Percentiles rank a stretch among this genome's conserved stretches.
Evolutionary conservation across 1,139 yeast species (phyloP).

Genomic region (Debaryomyces sp.): DNA sequence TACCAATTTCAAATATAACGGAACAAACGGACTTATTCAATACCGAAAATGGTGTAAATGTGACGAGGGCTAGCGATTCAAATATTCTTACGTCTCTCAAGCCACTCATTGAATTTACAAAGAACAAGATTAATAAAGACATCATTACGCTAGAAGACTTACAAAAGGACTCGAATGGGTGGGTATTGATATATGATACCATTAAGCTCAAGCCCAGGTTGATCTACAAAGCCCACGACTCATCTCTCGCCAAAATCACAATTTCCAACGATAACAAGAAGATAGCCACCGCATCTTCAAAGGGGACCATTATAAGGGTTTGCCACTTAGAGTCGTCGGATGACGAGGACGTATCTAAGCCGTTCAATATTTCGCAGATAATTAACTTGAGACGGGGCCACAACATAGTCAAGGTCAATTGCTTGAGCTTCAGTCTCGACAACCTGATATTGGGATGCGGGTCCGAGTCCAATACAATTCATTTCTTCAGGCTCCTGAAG

Average conservation of each 20-base stretch:
- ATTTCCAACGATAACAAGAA: slow-evolving; percentile 54
- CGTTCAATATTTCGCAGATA: slow-evolving; percentile 29
- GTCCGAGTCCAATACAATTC: slow-evolving; percentile 70
- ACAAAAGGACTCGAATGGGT: slow-evolving; percentile 33
- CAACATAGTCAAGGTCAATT: slow-evolving; percentile 57
- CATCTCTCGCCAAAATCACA: slow-evolving; percentile 49
- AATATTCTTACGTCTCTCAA: slow-evolving; percentile 13
- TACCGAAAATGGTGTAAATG: slow-evolving; percentile 10
- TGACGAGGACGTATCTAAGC: slow-evolving; percentile 12
- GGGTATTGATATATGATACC: slow-evolving; percentile 63
- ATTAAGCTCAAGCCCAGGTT: slow-evolving; percentile 56
- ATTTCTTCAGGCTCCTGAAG: slow-evolving; percentile 52
- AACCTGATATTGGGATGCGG: slow-evolving; percentile 62
- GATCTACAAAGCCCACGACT: slow-evolving; percentile 60
- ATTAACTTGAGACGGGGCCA: slow-evolving; percentile 72
- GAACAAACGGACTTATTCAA: slow-evolving; percentile 36
- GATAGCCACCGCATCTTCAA: slow-evolving; percentile 69
- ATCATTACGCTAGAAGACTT: slow-evolving; percentile 29
- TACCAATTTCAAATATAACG: slow-evolving; percentile 31
- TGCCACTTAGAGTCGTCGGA: slow-evolving; percentile 22
- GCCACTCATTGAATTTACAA: slow-evolving; percentile 23
- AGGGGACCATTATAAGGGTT: slow-evolving; percentile 73
- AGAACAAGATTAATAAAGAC: slow-evolving; percentile 20
- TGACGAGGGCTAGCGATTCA: slow-evolving; percentile 23
- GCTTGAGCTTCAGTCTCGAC: slow-evolving; percentile 55